Base-by-base conservation (phyloP, 176 grass and related monocot genomes). In the Saccharum officinarum region DNA sequence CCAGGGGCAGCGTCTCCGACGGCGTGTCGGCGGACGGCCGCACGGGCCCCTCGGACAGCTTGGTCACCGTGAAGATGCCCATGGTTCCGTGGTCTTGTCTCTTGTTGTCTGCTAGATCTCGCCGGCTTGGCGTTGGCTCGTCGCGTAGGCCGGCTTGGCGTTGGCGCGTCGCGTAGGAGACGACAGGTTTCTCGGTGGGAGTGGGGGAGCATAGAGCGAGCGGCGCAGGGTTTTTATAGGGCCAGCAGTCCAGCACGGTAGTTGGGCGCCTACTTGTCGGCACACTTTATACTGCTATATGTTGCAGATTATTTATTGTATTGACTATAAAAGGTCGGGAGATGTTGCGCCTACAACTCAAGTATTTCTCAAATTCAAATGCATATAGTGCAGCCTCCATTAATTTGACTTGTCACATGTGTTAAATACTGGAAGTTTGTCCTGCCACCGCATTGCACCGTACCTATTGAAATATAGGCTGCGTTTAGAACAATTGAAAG, bases 11-110 rank as follows among this genome's bases (percentile, higher is more conserved):
- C 59, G 78, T 94, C 40, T 87, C 93, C 14, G 54, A 64, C 22
- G 97, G 97, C 18, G 97, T 95, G 2, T 44, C 74, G 63, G 79
- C 89, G 57, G 93, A 91, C 25, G 97, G 97, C 18, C 85, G 88
- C 37, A 98, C 89, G 6, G 92, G 81, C 2, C 88, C 93, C 71
- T 94, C 97, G n/a, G 93, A 94, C 17, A 90, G 81, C 97, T 94
- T 95, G 37, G 93, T 94, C 72, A 98, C 93, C 23, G 89, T 44
- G 89, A 98, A 95, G 39, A 87, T 2, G 64, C 89, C 85, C 89
- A 91, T 91, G 59, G 75, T n/a, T 65, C 14, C 3, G 25, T 26
- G 12, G 25, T 42, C 25, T 68, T 61, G 13, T 54, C 31, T 23
- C 13, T 47, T 15, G 14, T 50, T 50, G 47, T 50, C 47, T 54